Evolutionary conservation across 805 yeast genomes (phyloP), one percentile per base, ranked within the genome.

Genomic region (Deakozyma indianensis): DNA sequence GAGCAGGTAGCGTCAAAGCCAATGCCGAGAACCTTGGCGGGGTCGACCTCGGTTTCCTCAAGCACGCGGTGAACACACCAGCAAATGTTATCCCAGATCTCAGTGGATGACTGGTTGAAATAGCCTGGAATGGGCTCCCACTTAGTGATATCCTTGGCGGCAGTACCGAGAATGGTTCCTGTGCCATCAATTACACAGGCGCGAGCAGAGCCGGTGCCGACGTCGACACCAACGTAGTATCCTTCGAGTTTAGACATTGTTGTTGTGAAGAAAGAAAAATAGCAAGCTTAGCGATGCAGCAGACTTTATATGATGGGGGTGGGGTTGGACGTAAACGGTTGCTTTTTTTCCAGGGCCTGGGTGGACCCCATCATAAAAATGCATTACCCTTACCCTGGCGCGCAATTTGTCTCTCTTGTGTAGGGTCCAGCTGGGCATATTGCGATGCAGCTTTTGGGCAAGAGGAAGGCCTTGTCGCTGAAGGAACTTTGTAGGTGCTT

Each of bases 1-100:
- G 97, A 92, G 61, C 98, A 92, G 23, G 98, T 92, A 23, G 96
- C 98, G 63, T 92, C 98, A 54, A 88, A 92, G 0, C 97, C 96
- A 51, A 92, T 77, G 50, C 97, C 97, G 57, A 73, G 73, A 41
- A 92, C 82, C 15, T 70, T 69, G 1, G 65, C 55, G 1, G 84
- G 78, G 38, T 80, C 82, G 38, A 87, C 74, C 1, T 79, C 83
- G 2, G 92, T 74, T 46, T 86, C 94, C 15, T 79, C 65, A 28
- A 90, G 64, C 42, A 86, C 80, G 11, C 78, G 70, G 55, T 77
- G 77, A 47, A 84, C 90, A 67, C 95, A 83, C 65, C 70, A 77
- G 58, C 94, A 80, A 52, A 83, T 43, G 82, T 79, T 44, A 48
- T 78, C 75, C 97, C 97, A 92, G 51, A 92, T 92, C 60, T 92